A percentile compares a stretch with the other conserved stretches of the same genome.
Conservation (phyloP, 805 yeast genomes). For the Metschnikowia corniflorae region DNA sequence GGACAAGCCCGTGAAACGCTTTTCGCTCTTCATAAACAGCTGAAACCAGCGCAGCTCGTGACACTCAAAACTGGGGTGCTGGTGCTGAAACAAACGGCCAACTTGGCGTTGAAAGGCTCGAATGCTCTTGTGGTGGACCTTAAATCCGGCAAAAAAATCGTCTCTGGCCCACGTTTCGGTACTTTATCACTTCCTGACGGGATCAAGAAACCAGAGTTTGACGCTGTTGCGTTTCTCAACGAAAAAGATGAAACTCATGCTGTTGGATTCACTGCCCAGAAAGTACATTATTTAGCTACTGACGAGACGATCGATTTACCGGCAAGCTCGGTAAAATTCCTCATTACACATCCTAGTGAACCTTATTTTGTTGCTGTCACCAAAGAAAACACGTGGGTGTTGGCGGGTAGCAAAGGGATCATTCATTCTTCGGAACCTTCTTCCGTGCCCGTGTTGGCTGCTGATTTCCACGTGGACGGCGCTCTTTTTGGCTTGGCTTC, state of each 20-base stretch:
- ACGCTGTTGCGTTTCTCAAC: constrained; percentile 10
- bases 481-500: constrained; percentile 35
- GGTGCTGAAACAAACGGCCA: constrained; percentile 10
- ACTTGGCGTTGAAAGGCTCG: background rate
- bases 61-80: constrained; percentile 14
- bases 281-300: constrained; percentile 1
- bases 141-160: background rate
- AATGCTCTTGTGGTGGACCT: constrained; percentile 6
- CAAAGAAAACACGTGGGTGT: constrained; percentile 9
- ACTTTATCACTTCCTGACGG: constrained; percentile 6
- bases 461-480: constrained; percentile 48
- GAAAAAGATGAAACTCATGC: constrained; percentile 3
- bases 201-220: background rate
- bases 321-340: background rate
- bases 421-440: constrained; percentile 11
- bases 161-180: constrained; percentile 2
- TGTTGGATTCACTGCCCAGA: constrained; percentile 10
- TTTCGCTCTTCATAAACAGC: constrained; percentile 34
- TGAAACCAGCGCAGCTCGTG: constrained; percentile 24
- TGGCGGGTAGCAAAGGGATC: constrained; percentile 7
- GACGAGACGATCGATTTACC: background rate
- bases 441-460: constrained; percentile 16
- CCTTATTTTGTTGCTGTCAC: constrained; percentile 16
- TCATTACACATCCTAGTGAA: constrained; percentile 14
- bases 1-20: constrained; percentile 29